Base-by-base conservation (phyloP, 176 grass and related monocot genomes). In the Ensete ventricosum region DNA sequence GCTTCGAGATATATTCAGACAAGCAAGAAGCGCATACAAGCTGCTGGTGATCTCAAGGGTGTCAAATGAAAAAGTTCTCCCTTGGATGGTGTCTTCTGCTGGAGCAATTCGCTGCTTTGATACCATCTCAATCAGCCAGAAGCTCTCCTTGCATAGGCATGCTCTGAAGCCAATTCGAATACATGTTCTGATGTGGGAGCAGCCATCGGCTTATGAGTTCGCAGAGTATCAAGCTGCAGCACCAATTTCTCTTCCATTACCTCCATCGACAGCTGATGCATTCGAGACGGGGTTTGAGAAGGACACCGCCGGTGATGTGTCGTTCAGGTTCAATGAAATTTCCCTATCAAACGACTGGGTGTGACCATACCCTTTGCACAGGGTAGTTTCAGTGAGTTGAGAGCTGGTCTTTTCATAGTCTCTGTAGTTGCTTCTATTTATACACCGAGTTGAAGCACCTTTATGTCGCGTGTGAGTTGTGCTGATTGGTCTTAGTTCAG, bases 31-130 rank as follows among this genome's bases (percentile, higher is more conserved):
- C 8, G 82, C 86, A 34, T 85, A 80, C 52, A 99, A 91, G 77
- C 82, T 94, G 77, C 82, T 99, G 81, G 86, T 99, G 34, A 84
- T 99, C 78, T 99, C 95, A n/a, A 87, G 90, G 79, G 95, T 99
- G 50, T 86, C 88, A 0, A 88, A 88, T 76, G 50, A 80, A 3
- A 94, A 99, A 80, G 86, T 94, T 8, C 84, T 99, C 50, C 90
- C 90, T 49, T 99, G 94, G 95, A 81, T 92, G 72, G 88, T 87
- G n/a, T 99, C 90, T 3, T 83, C 90, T 60, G 85, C 82, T 23
- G 90, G 90, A 50, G 90, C 84, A 53, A 89, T 94, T 62, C 88
- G 90, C 55, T 98, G 94, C 82, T 98, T 98, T 60, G 94, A 98
- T 80, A 98, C 94, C 21, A 86, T 98, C 52, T 98, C 94, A 14